Conservation (phyloP, 2,329 filamentous ascomycete species). For the Clathrospora elynae region DNA sequence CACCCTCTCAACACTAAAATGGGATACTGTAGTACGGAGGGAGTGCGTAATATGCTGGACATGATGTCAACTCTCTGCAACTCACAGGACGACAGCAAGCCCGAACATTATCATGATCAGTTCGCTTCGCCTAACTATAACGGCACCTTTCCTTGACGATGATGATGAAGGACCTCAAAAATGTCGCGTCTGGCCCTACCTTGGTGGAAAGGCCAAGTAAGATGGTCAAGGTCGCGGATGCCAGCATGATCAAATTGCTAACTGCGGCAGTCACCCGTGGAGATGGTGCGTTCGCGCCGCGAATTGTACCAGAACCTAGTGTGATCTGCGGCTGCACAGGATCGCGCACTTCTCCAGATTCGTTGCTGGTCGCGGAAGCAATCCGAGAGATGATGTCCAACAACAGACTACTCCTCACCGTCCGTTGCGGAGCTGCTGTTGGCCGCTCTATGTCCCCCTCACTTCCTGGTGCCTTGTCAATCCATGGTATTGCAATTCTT, state of each 20-base stretch:
- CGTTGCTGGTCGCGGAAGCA: slow-evolving; percentile 7
- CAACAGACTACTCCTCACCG: slow-evolving; percentile 20
- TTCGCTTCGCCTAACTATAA: too few relatives aligned
- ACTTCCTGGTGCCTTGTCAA: neutral
- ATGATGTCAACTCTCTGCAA: too few relatives aligned
- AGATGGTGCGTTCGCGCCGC: slow-evolving; percentile 2
- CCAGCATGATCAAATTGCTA: slow-evolving; percentile 23
- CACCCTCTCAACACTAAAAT: too few relatives aligned
- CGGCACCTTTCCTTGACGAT: too few relatives aligned
- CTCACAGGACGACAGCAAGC: too few relatives aligned
- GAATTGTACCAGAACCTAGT: neutral
- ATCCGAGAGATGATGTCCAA: slow-evolving; percentile 25
- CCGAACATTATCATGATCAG: too few relatives aligned
- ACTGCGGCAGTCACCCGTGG: slow-evolving; percentile 8
- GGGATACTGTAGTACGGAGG: too few relatives aligned
- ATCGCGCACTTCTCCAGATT: neutral
- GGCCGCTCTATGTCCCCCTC: neutral
- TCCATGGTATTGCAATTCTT: slow-evolving; percentile 4
- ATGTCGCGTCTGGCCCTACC: slow-evolving; percentile 27
- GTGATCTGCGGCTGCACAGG: slow-evolving; percentile 1
- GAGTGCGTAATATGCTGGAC: too few relatives aligned
- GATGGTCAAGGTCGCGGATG: slow-evolving; percentile 27
- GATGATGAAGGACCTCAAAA: too few relatives aligned
- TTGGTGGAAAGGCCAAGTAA: slow-evolving; percentile 37
- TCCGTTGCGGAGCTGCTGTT: slow-evolving; percentile 4